Conservation (phyloP, 2,329 filamentous ascomycete species). For the Aspergillus pseudoglaucus region DNA sequence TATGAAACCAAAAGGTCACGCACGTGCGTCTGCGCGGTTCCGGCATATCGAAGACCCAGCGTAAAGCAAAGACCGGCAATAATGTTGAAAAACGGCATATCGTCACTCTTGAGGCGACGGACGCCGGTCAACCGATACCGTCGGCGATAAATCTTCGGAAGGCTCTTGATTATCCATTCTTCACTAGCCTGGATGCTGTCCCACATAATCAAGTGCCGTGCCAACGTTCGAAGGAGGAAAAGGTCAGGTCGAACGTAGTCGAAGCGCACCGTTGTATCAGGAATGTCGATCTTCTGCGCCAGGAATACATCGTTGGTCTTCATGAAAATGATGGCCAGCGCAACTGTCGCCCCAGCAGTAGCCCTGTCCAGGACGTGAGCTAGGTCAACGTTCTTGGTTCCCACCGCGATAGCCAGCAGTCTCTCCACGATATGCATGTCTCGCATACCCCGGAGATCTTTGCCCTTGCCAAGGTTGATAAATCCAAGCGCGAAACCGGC, state of each 20-base stretch:
- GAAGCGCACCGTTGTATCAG: slow-evolving; percentile 82
- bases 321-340: slow-evolving; percentile 89
- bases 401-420: slow-evolving; percentile 75
- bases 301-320: slow-evolving; percentile 85
- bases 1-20: slow-evolving; percentile 78
- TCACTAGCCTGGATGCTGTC: slow-evolving; percentile 66
- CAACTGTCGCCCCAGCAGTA: slow-evolving; percentile 86
- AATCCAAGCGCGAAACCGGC: slow-evolving; percentile 89
- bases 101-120: slow-evolving; percentile 63
- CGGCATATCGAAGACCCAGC: slow-evolving; percentile 66
- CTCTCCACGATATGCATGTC: slow-evolving; percentile 92
- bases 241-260: slow-evolving; percentile 94
- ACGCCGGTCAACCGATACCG: slow-evolving; percentile 56
- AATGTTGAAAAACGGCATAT: slow-evolving; percentile 91
- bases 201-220: slow-evolving; percentile 91
- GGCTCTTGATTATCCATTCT: slow-evolving; percentile 67
- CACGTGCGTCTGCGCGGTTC: slow-evolving; percentile 62
- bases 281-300: slow-evolving; percentile 86
- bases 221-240: slow-evolving; percentile 79
- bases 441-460: slow-evolving; percentile 77
- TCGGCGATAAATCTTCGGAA: slow-evolving; percentile 63
- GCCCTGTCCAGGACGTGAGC: slow-evolving; percentile 91
- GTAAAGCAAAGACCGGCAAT: slow-evolving; percentile 80
- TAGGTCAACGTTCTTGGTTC: slow-evolving; percentile 82
- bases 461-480: slow-evolving; percentile 90